Evolutionary conservation across 306 rosid species (phyloP).

Genomic region (Cucumis melo): DNA sequence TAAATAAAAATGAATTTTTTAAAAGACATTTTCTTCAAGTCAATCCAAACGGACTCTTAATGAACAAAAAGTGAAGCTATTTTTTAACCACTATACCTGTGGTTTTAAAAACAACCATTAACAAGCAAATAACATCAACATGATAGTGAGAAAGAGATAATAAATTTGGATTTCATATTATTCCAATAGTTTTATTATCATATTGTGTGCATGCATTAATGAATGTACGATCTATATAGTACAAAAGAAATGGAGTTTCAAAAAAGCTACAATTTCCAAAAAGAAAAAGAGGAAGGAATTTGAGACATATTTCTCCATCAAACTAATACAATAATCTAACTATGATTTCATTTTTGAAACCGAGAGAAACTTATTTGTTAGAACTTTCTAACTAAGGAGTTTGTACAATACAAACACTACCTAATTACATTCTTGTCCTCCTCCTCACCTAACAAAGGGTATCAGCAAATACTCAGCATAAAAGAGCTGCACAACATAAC

Average conservation of each 20-base stretch:
- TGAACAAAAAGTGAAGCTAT: too few species aligned
- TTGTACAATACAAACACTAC: neutral
- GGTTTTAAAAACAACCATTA: too few species aligned
- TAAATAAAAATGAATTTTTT: too few species aligned
- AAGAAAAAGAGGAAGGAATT: neutral
- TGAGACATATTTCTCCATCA: neutral
- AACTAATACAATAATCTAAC: neutral
- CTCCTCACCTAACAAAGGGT: constrained; percentile 62
- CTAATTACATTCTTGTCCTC: neutral
- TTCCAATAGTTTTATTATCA: neutral
- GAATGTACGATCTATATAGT: neutral
- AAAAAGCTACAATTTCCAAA: neutral
- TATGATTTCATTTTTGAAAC: too few species aligned
- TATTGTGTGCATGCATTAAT: neutral
- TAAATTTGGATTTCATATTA: neutral
- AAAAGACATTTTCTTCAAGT: too few species aligned
- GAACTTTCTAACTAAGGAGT: too few species aligned
- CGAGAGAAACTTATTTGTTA: too few species aligned
- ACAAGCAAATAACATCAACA: too few species aligned
- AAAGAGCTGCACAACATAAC: constrained; percentile 53
- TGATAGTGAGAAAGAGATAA: neutral
- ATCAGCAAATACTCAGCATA: constrained; percentile 80
- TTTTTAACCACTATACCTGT: too few species aligned
- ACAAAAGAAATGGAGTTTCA: neutral
- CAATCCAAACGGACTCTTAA: too few species aligned